Evolutionary conservation across 495 filamentous ascomycete genomes (phyloP), one percentile per base, ranked within the genome.

Genomic region (Aspergillus panamensis): DNA sequence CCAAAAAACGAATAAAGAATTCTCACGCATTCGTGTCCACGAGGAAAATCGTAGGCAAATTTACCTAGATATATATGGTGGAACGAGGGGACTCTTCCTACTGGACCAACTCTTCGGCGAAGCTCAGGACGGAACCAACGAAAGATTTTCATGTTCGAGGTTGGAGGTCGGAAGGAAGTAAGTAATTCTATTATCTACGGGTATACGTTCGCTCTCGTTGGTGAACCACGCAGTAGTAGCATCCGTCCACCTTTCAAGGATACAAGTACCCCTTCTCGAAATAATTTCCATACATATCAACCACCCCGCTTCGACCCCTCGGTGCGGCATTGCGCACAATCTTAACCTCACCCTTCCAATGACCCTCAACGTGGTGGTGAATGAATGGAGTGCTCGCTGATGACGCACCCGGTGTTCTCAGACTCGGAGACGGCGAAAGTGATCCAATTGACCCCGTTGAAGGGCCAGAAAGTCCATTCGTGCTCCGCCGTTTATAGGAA

Each of bases 331-430:
- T 77, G 21, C 76, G 62, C 16, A 81, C 69, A 51, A 82, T 62
- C 60, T 81, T 80, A 8, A 82, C 71, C 45, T 82, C 79, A n/a
- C 80, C 80, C 16, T 77, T 78, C 80, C 80, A 82, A 58, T 81
- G 69, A 0, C 80, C 80, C 25, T 80, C 78, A 3, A 80, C 72
- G 62, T 70, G 73, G 20, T 70, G 68, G 0, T 66, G 56, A 56
- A 76, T 65, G 3, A 65, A 62, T 30, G 63, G 49, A 49, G 62
- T 58, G 20, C 66, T 61, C n/a, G 62, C 57, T 33, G 68, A 59
- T 3, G 25, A 7, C 20, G 52, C 35, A 30, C 49, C 47, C 35
- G 48, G 40, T 1, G 57, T 40, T 10, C 21, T 44, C 7, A 49
- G 6, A 19, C 53, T 60, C 19, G 60, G 51, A 20, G 61, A 65